Evolutionary conservation across 169 alveolate genomes (phyloP).

Genomic region (Eimeria acervulina): DNA sequence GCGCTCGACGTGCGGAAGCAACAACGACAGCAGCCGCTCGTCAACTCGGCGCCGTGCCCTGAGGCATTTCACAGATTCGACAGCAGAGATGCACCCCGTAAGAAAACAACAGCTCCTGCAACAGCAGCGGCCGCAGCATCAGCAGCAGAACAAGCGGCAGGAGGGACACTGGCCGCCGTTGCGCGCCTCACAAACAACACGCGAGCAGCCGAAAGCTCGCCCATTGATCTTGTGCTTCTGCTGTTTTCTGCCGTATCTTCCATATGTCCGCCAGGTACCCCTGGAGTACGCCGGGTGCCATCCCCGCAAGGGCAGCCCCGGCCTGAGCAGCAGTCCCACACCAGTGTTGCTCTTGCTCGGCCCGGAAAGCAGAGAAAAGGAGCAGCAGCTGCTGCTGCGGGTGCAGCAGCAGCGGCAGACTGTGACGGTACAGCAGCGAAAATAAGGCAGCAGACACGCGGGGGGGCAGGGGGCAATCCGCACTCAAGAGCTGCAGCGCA

Average conservation of each 20-base stretch:
- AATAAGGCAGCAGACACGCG: slow-evolving; percentile 72
- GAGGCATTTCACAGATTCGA: not conserved
- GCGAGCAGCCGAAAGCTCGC: slow-evolving; percentile 55
- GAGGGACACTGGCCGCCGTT: not conserved
- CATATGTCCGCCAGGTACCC: slow-evolving; percentile 42
- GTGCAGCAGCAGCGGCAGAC: slow-evolving; percentile 60
- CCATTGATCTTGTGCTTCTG: not conserved
- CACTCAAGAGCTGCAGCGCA: slow-evolving; percentile 68
- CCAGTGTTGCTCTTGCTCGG: slow-evolving; percentile 68
- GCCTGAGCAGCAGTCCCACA: not conserved
- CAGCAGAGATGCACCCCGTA: not conserved
- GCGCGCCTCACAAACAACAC: slow-evolving; percentile 56
- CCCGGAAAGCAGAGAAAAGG: slow-evolving; percentile 57
- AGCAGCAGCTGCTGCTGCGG: slow-evolving; percentile 67
- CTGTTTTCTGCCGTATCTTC: not conserved
- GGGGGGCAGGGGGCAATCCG: slow-evolving; percentile 73
- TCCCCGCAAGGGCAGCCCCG: not conserved
- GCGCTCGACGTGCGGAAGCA: slow-evolving; percentile 63
- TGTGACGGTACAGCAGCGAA: slow-evolving; percentile 69
- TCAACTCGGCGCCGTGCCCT: slow-evolving; percentile 76
- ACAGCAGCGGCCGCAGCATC: slow-evolving; percentile 16
- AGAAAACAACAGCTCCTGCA: not conserved
- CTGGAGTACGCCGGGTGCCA: slow-evolving; percentile 27
- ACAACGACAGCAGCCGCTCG: slow-evolving; percentile 53
- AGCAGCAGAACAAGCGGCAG: not conserved